Evolutionary conservation across 2,329 filamentous ascomycete genomes (phyloP).

Genomic region (Trichoderma breve): DNA sequence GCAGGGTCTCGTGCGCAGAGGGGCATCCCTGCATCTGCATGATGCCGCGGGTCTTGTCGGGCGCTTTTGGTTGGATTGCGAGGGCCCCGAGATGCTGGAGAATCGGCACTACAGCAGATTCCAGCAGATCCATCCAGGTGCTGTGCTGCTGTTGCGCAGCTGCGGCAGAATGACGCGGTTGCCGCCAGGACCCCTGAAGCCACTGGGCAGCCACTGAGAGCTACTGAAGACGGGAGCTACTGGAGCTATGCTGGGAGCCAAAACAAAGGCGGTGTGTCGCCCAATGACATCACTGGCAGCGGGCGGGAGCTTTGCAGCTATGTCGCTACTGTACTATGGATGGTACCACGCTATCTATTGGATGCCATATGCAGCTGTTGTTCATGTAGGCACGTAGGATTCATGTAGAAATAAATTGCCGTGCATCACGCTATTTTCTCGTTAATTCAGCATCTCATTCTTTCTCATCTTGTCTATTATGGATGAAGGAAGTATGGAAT

Average conservation of each 20-base stretch:
- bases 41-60: neutral
- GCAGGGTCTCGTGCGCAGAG: constrained; percentile 18
- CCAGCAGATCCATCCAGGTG: neutral
- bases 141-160: neutral
- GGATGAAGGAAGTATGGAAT: neutral
- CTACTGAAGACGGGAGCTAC: neutral
- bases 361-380: neutral
- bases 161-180: constrained; percentile 18
- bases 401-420: neutral
- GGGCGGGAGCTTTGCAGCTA: neutral
- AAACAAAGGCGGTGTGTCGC: constrained; percentile 9
- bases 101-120: constrained; percentile 7
- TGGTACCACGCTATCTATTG: neutral
- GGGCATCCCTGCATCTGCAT: constrained; percentile 19
- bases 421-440: neutral
- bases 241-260: neutral
- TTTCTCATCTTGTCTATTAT: neutral
- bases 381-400: neutral
- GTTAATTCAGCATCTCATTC: neutral
- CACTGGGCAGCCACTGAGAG: neutral
- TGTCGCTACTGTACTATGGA: neutral
- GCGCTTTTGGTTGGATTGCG: constrained; percentile 10
- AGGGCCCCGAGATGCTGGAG: neutral
- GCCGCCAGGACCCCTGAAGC: constrained; percentile 18
- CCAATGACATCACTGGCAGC: constrained; percentile 14